Percentiles rank a stretch among this genome's conserved stretches.
These are phyloP conservation scores for Kickxella alabastrina DNA, from an alignment of 192 early-diverging fungal genomes.

Conservation along the genomic window DNA sequence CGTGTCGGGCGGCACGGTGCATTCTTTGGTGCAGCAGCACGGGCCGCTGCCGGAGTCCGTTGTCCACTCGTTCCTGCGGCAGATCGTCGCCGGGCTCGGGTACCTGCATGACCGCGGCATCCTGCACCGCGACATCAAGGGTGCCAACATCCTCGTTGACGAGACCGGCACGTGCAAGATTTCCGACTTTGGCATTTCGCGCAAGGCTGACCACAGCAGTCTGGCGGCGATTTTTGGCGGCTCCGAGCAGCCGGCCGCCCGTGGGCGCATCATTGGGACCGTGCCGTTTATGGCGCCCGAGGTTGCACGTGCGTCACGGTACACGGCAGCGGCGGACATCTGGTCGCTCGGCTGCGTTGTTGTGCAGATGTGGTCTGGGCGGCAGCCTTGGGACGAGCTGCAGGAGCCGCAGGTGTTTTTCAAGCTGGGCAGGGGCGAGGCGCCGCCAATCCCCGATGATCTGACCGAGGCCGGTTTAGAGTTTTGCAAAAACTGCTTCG, in stretches of 20 bases:
- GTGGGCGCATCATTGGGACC: slow-evolving; percentile 60
- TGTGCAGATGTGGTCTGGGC: slow-evolving; percentile 93
- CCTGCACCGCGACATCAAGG: slow-evolving; percentile 80
- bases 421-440: slow-evolving; percentile 73
- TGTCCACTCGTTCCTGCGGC: slow-evolving; percentile 68
- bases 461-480: slow-evolving; percentile 64
- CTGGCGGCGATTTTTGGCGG: too few species aligned
- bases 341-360: slow-evolving; percentile 87
- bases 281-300: slow-evolving; percentile 98
- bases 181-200: slow-evolving; percentile 95
- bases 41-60: slow-evolving; percentile 71
- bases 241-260: slow-evolving; percentile 3
- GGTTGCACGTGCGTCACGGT: slow-evolving; percentile 72
- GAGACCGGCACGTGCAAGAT: slow-evolving; percentile 89
- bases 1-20: slow-evolving; percentile 88
- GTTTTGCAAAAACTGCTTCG: slow-evolving; percentile 76
- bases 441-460: slow-evolving; percentile 75
- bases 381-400: slow-evolving; percentile 64
- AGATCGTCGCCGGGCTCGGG: slow-evolving; percentile 78
- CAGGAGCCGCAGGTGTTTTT: slow-evolving; percentile 59
- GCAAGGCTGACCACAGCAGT: slow-evolving; percentile 59
- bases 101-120: slow-evolving; percentile 80
- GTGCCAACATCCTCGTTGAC: slow-evolving; percentile 74
- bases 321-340: slow-evolving; percentile 91
- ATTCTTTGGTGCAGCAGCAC: slow-evolving; percentile 68